phyloP scores from a whole-genome alignment of 768 basidiomycete species.

The Tubosaeta sp. region DNA sequence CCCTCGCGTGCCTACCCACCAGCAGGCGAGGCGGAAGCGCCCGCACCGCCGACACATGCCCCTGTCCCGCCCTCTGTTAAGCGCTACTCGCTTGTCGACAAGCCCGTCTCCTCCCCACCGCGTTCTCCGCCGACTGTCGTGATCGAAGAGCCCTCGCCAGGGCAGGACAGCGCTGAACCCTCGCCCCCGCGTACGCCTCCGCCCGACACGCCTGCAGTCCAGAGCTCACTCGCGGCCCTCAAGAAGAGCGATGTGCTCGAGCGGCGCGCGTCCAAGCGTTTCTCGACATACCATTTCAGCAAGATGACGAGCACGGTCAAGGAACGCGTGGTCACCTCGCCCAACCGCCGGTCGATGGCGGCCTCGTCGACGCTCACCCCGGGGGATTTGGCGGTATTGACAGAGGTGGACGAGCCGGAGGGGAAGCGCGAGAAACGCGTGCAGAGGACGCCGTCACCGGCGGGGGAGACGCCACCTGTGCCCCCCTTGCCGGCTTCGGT shows the following conservation, averaged over 20 bases:
- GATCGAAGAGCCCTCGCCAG: conserved; percentile 27
- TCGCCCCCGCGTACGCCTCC: conserved; percentile 38
- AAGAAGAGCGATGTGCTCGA: conserved; percentile 84
- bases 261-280: conserved; percentile 91
- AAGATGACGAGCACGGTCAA: conserved; percentile 73
- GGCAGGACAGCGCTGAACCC: conserved; percentile 23
- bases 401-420: conserved; percentile 59
- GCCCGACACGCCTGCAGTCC: conserved; percentile 58
- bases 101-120: conserved; percentile 45
- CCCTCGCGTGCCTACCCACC: background rate
- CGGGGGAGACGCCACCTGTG: conserved; percentile 33
- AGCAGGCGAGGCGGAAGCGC: background rate
- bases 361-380: conserved; percentile 60
- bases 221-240: conserved; percentile 81
- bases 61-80: conserved; percentile 64
- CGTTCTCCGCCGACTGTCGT: conserved; percentile 48
- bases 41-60: conserved; percentile 18
- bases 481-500: conserved; percentile 48
- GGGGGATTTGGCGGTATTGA: conserved; percentile 68
- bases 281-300: conserved; percentile 90
- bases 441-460: conserved; percentile 35
- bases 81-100: conserved; percentile 77
- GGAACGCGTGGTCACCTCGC: conserved; percentile 47
- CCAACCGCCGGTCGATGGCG: conserved; percentile 67
- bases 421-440: conserved; percentile 26